Base-by-base conservation (phyloP, 1,284 basidiomycete genomes). In the Rhodotorula sp. region DNA sequence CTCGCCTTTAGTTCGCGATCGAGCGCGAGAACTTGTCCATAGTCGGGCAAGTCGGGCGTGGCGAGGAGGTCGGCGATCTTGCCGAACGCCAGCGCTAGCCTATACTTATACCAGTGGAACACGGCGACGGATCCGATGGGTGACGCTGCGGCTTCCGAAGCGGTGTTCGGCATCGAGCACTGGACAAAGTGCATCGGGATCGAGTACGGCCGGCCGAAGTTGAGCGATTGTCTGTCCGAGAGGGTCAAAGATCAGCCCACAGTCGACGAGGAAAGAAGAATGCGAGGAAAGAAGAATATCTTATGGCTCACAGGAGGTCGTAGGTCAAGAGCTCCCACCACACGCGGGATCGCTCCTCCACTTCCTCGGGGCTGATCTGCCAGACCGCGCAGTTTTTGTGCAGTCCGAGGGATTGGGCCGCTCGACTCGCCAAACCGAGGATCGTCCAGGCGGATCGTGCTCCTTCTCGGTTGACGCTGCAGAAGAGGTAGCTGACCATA, bases 191-290 rank as follows among this genome's bases (percentile, higher is more conserved):
- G 73, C 18, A 62, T 49, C 29, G 75, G 75, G 46, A 67, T 69
- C 31, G 72, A 69, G 64, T 78, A 78, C 23, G 77, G 77, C 15
- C 77, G 77, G 8, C 77, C 77, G 67, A 76, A 78, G 69, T 78
- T 78, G 62, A 78, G 73, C n/a, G 67, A 70, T 58, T 76, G 77
- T n/a, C 51, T 52, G 51, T n/a, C 39, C 39, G 39, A 1, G 10
- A 34, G 34, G 34, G 34, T 34, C 34, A 34, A 34, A 34, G 34
- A 0, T 34, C 34, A 6, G 34, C 0, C 34, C 34, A 6, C 0
- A 34, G 34, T 34, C 34, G 5, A 34, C 34, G 34, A 34, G 34
- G 34, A 34, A 6, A 34, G 3, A 34, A 6, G 31, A 34, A 3
- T 34, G 31, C 31, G 6, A 34, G 31, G 3, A 6, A 34, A 34